Base-by-base conservation (phyloP, 1,284 basidiomycete species). In the Puccinia triticina region DNA sequence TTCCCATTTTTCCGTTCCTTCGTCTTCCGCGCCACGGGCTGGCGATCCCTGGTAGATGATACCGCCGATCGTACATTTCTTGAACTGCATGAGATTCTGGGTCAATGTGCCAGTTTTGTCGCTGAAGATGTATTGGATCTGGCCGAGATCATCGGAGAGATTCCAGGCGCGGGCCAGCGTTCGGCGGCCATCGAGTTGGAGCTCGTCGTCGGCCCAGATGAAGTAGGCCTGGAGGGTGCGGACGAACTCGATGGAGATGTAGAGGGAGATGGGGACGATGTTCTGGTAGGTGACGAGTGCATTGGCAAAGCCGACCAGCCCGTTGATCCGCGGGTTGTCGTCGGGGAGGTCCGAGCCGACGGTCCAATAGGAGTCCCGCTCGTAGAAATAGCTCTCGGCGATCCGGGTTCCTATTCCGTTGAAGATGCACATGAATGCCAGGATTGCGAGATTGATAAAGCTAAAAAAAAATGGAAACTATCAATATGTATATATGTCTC, bases 41-140 rank as follows among this genome's bases (percentile, higher is more conserved):
- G n/a, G n/a, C n/a, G 93, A 91, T 26, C 94, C 94, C 43, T 88
- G 89, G 87, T 96, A 96, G 11, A 91, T 89, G 84, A 90, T 91
- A 10, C 95, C 95, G 2, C 91, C 94, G 72, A 99, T 91, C 0
- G 94, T 94, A 85, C 95, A 98, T 86, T 95, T 92, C 66, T 94
- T 91, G 90, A 99, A 99, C 61, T 96, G 90, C 97, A 99, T 99
- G 26, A 91, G 91, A 87, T 99, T 98, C 91, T 98, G 89, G 0
- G 97, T 99, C 82, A 98, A 89, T 0, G 97, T 99, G 29, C 96
- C 96, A 0, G 96, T 99, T 89, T 99, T 99, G 89, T 99, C 96
- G 29, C 93, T 94, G 87, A 97, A 95, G 84, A 97, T 92, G 88
- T 96, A 97, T 87, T 96, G 91, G 85, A 97, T 94, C 88, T 97